A percentile compares a stretch with the other conserved stretches of the same genome.
These are phyloP conservation scores for Sphaerostilbella broomeana DNA, from an alignment of 2,329 filamentous ascomycete species.

Conservation along the genomic window DNA sequence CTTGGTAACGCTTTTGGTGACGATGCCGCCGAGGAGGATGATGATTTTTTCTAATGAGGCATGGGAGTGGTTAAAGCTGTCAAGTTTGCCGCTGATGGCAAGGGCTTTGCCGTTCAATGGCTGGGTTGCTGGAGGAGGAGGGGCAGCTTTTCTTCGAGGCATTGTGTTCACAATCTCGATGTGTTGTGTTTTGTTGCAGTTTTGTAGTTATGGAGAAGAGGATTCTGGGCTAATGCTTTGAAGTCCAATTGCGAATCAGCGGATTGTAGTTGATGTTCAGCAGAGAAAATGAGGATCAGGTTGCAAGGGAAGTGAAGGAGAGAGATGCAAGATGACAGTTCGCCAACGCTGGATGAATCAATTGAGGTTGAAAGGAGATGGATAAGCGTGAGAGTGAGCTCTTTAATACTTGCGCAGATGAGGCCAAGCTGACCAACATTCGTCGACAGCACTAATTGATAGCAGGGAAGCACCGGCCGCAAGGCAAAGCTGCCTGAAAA, in stretches of 20 bases:
- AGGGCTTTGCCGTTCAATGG: conserved; percentile 45
- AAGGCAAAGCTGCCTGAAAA: conserved; percentile 1
- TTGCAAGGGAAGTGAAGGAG: background rate
- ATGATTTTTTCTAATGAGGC: conserved; percentile 40
- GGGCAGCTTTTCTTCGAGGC: conserved; percentile 14
- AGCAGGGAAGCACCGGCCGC: too few relatives aligned
- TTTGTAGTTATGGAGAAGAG: background rate
- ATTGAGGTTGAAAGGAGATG: background rate
- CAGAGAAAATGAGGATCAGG: background rate
- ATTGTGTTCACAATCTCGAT: too few relatives aligned
- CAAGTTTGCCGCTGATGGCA: conserved; percentile 55
- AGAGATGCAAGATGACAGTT: background rate
- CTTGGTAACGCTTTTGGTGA: conserved; percentile 41
- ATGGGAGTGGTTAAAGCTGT: conserved; percentile 46
- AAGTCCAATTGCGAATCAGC: background rate
- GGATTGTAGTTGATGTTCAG: background rate
- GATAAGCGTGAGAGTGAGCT: background rate
- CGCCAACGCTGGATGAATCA: too few relatives aligned
- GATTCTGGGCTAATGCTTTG: too few relatives aligned
- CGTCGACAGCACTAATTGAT: too few relatives aligned
- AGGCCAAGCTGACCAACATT: background rate
- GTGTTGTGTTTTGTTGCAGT: too few relatives aligned
- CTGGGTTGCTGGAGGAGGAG: conserved; percentile 12
- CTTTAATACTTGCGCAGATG: background rate
- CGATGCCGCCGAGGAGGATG: conserved; percentile 41